phyloP scores from a whole-genome alignment of 805 yeast genomes.

The Kuraishia piskuri region DNA sequence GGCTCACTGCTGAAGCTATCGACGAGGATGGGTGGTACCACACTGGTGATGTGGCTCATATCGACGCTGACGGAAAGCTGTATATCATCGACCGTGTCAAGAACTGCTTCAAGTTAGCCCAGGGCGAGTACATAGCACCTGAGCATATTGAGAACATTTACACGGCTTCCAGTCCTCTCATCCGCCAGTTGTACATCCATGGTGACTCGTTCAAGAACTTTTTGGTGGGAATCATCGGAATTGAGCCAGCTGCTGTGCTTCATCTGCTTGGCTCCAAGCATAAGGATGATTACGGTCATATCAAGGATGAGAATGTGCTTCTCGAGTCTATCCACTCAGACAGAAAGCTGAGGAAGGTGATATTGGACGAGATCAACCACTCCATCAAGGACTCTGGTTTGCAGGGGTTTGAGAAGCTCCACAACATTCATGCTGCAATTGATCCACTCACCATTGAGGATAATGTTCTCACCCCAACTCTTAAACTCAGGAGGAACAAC shows the following conservation, averaged over 20 bases:
- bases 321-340: constrained; percentile 13
- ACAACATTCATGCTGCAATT: constrained; percentile 40
- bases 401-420: constrained; percentile 57
- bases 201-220: constrained; percentile 53
- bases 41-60: constrained; percentile 55
- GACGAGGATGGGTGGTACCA: constrained; percentile 52
- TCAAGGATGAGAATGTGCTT: constrained; percentile 18
- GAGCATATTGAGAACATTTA: constrained; percentile 66
- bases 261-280: background rate
- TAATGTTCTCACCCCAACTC: constrained; percentile 60
- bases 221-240: constrained; percentile 55
- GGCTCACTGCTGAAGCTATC: constrained; percentile 43
- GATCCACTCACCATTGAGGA: constrained; percentile 59
- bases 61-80: constrained; percentile 45
- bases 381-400: constrained; percentile 27
- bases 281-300: constrained; percentile 6
- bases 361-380: constrained; percentile 29
- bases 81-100: constrained; percentile 66
- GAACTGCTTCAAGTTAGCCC: constrained; percentile 65
- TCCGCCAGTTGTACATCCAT: constrained; percentile 49
- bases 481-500: constrained; percentile 31
- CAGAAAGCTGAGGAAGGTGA: constrained; percentile 16
- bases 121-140: constrained; percentile 66
- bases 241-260: constrained; percentile 32
- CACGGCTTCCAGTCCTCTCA: constrained; percentile 36